Base-by-base conservation (phyloP, 2,329 filamentous ascomycete species). In the Chalara sp. region DNA sequence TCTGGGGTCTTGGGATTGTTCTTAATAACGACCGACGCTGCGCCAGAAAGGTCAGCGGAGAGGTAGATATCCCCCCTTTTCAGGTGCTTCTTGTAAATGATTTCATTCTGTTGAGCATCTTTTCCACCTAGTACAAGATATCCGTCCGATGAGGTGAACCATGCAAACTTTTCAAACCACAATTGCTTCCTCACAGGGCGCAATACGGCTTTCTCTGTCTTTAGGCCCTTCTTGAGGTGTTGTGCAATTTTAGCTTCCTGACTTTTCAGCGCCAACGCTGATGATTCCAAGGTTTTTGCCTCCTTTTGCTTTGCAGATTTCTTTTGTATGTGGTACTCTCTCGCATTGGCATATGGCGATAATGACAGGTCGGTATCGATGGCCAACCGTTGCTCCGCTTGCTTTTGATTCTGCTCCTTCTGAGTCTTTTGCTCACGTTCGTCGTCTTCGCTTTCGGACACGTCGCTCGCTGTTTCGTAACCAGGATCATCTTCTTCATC, bases 101-200 rank as follows among this genome's bases (percentile, higher is more conserved):
- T 84, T 66, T 99, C 93, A 61, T 87, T 90, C 65, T 99, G 93
- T 61, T 89, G 86, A 1, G 84, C 79, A 70, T 99, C 93, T 55
- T 89, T 89, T 12, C 90, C 92, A 43, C 84, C 92, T 12, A 99
- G 77, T 1, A 97, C 87, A 5, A 99, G 77, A 65, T 97, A 96
- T 5, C 92, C 91, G 63, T 99, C 93, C 0, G 90, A 95, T 1
- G 91, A 96, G 59, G 97, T 80, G 70, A 99, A 99, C 78, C 89
- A 97, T 31, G 84, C 75, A 62, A 96, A 99, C 68, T 99, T 99
- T 63, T 99, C 93, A 59, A 96, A 99, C 93, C 93, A 99, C 61
- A 91, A 80, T 58, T 84, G 86, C 62, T 84, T 86, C 50, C 93
- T 81, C 6, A 96, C 85, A 0, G 87, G 89, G 44, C 91, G 83